Conservation (phyloP, 169 alveolate genomes). For the Plasmodium fragile region DNA sequence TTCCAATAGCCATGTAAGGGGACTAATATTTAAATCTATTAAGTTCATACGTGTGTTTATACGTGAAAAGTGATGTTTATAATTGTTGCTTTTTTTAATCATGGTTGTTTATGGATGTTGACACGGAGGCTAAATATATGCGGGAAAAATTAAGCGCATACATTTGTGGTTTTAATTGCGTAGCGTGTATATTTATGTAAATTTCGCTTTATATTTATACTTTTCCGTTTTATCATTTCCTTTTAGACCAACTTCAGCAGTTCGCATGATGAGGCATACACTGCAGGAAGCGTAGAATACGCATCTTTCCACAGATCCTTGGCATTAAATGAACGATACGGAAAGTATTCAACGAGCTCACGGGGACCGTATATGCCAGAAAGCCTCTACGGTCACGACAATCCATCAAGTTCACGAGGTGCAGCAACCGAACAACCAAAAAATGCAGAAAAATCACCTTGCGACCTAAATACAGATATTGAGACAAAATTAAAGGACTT, state of each 20-base stretch:
- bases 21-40: background rate
- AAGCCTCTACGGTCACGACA: background rate
- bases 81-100: background rate
- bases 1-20: constrained; percentile 11
- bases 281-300: background rate
- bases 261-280: background rate
- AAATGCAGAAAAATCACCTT: background rate
- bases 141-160: background rate
- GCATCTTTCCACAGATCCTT: background rate
- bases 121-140: background rate
- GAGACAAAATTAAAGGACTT: constrained; percentile 23
- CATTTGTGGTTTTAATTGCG: background rate
- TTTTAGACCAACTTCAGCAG: background rate
- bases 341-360: background rate
- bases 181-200: background rate
- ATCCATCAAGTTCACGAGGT: background rate
- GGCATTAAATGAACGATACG: background rate
- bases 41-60: background rate
- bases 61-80: background rate
- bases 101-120: background rate
- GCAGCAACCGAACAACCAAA: background rate
- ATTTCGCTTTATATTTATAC: background rate
- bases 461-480: background rate
- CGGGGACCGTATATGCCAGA: background rate
- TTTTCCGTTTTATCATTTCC: background rate